Evolutionary conservation across 257 asterid species (phyloP), one percentile per base, ranked within the genome.

Genomic region (Henckelia pumila): DNA sequence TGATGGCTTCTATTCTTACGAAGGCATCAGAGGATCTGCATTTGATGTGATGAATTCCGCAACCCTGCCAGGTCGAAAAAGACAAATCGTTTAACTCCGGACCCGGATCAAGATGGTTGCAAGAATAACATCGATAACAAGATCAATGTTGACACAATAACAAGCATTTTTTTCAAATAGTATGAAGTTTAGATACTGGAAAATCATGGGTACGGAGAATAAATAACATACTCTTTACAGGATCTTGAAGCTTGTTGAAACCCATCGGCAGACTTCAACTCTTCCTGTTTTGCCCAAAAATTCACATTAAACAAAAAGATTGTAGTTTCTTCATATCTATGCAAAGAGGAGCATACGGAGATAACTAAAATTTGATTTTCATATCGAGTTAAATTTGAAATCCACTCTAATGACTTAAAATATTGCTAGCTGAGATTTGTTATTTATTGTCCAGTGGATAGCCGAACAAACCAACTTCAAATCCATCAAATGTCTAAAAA

Each of bases 201-300:
- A n/a, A 71, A 24, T 37, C 28, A 35, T 3, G 17, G 7, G 2
- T 13, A 35, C 29, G 29, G 3, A 26, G 29, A 26, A 26, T 26
- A 35, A 13, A 33, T 30, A 67, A 73, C 91, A 17, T 81, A 85
- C 91, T 85, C 88, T 83, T 75, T 85, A 70, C 91, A 85, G 60
- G 82, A 69, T 50, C 63, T 71, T 22, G 86, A 83, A 67, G 91
- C 81, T 20, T 83, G 84, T 62, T 60, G 85, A 64, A 85, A 79
- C 56, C 85, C 77, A 49, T 79, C 86, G 26, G 76, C 63, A 67
- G 82, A 85, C 74, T 78, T 85, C 55, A 85, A 59, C 73, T 85
- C 91, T 22, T 85, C 91, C 91, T 85, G 91, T 22, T 37, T 67
- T 0, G 30, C 72, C 22, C 26, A 40, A 58, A 58, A 61, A 17